phyloP scores from a whole-genome alignment of 495 filamentous ascomycete genomes.

The Penicillium roqueforti region DNA sequence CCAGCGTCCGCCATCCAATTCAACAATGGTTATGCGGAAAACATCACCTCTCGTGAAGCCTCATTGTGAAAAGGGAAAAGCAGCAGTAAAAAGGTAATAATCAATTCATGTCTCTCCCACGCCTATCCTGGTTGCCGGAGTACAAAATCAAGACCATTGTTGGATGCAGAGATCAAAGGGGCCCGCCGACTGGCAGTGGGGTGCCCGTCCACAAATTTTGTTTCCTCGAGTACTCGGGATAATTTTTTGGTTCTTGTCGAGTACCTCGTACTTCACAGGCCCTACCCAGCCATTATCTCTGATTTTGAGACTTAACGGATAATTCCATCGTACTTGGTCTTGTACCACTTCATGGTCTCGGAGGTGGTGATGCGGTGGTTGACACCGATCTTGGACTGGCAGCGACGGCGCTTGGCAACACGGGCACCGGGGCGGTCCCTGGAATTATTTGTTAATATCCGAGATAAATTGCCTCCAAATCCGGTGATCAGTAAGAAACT shows the following conservation, averaged over 20 bases:
- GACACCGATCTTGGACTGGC: slow-evolving; percentile 78
- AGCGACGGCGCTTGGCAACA: slow-evolving; percentile 88
- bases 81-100: slow-evolving; percentile 35
- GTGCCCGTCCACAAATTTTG: slow-evolving; percentile 26
- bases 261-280: slow-evolving; percentile 40
- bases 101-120: slow-evolving; percentile 46
- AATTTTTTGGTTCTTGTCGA: slow-evolving; percentile 35
- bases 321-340: slow-evolving; percentile 98
- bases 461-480: background rate
- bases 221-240: slow-evolving; percentile 24
- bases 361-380: slow-evolving; percentile 85
- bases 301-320: slow-evolving; percentile 63
- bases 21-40: slow-evolving; percentile 50
- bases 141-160: slow-evolving; percentile 36
- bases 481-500: slow-evolving; percentile 22
- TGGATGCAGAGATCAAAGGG: slow-evolving; percentile 30
- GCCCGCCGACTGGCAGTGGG: slow-evolving; percentile 16
- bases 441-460: slow-evolving; percentile 22
- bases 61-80: slow-evolving; percentile 46
- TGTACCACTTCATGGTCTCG: slow-evolving; percentile 99
- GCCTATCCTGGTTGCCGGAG: slow-evolving; percentile 43
- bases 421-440: slow-evolving; percentile 96
- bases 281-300: slow-evolving; percentile 22
- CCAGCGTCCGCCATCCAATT: slow-evolving; percentile 32
- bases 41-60: slow-evolving; percentile 47